Evolutionary conservation across 768 basidiomycete species (phyloP).

Genomic region (Collybia sp.): DNA sequence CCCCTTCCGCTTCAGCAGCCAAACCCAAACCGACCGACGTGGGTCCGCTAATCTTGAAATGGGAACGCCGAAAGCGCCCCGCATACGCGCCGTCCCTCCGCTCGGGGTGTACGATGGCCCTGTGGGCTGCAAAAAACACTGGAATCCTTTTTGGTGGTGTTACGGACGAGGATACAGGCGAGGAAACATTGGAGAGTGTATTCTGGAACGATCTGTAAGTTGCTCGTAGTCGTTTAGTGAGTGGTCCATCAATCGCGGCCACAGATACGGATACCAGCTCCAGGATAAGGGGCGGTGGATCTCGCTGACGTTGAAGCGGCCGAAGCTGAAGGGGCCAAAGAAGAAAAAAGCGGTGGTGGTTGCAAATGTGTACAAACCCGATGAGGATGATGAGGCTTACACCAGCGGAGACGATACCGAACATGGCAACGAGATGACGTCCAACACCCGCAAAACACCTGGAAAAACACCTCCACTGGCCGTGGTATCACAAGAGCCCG

Average conservation of each 20-base stretch:
- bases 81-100: slow-evolving; percentile 66
- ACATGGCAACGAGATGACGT: background rate
- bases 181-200: slow-evolving; percentile 78
- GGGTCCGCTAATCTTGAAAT: slow-evolving; percentile 58
- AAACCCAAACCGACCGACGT: slow-evolving; percentile 28
- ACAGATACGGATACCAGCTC: slow-evolving; percentile 75
- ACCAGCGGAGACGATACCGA: slow-evolving; percentile 8
- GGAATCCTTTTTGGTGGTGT: slow-evolving; percentile 87
- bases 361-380: slow-evolving; percentile 9
- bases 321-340: slow-evolving; percentile 46
- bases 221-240: background rate
- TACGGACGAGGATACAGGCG: slow-evolving; percentile 79
- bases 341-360: slow-evolving; percentile 33
- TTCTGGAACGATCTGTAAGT: slow-evolving; percentile 86
- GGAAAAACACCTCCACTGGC: background rate
- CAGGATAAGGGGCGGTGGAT: slow-evolving; percentile 75
- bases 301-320: slow-evolving; percentile 69
- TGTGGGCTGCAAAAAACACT: slow-evolving; percentile 63
- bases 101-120: slow-evolving; percentile 83
- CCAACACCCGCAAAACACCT: background rate
- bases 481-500: slow-evolving; percentile 12
- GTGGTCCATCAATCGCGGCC: background rate
- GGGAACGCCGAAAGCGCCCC: slow-evolving; percentile 78
- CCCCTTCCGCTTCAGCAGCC: slow-evolving; percentile 10
- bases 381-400: slow-evolving; percentile 14